Base-by-base conservation (phyloP, 306 rosid species). In the Sechiopsis laciniata region DNA sequence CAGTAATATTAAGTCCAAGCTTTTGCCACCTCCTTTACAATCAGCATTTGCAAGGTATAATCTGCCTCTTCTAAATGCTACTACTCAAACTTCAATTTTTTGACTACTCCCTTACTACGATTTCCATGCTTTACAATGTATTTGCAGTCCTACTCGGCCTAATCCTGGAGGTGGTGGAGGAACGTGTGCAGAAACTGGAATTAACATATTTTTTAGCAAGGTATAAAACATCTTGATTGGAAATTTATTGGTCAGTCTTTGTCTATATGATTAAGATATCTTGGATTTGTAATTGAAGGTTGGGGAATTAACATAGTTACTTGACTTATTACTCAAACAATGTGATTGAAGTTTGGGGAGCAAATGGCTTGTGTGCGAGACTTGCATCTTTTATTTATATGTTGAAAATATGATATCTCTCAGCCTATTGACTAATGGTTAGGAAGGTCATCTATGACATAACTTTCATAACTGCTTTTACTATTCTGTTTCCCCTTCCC, bases 161-260 rank as follows among this genome's bases (percentile, higher is more conserved):
- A 91, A 86, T 85, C 99, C 99, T 62, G 95, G 90, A 77, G 97
- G 99, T 61, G 99, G 97, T 75, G 99, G 99, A 46, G 97, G 91
- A 84, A 95, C 99, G 3, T 95, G 97, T 80, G 99, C 99, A 71
- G 99, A 95, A 85, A 95, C 97, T 46, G 99, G 92, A 78, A 88
- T 95, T 50, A 85, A 80, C 81, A 88, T 95, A 12, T 95, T 91
- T 82, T 91, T 95, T n/a, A 78, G 90, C 82, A 95, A 95, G 97
- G 99, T 95, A 83, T 20, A 64, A 73, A 71, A 16, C 19, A 6
- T 69, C 26, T 45, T 68, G 53, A 48, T 48, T 68, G 56, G 4
- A 21, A 68, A 8, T 20, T 55, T 48, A 68, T 55, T 68, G 42
- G 42, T 48, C 17, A 68, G 57, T 68, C 13, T 12, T 67, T n/a